Evolutionary conservation across 306 rosid species (phyloP).

Genomic region (Heteromeles arbutifolia): DNA sequence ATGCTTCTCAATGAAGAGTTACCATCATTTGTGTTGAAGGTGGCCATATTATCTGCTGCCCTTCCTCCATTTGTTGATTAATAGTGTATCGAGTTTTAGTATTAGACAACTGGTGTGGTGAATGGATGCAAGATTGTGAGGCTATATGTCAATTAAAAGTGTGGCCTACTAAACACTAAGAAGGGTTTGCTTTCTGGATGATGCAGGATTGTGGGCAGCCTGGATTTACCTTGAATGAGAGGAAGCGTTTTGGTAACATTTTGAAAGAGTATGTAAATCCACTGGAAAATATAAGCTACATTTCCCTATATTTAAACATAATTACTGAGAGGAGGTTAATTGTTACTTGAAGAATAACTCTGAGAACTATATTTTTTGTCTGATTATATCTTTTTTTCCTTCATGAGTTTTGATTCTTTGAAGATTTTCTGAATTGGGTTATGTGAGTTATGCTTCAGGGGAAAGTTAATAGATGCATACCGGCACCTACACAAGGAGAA

Average conservation of each 20-base stretch:
- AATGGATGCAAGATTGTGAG: neutral
- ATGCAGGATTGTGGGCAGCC: conserved; percentile 95
- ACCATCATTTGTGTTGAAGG: neutral
- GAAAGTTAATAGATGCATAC: conserved; percentile 85
- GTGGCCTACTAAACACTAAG: neutral
- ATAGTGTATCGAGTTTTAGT: neutral
- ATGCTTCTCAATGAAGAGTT: neutral
- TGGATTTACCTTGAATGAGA: conserved; percentile 86
- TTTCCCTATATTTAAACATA: neutral
- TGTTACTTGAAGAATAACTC: neutral
- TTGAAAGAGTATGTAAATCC: conserved; percentile 66
- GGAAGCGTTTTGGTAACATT: conserved; percentile 72
- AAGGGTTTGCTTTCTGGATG: conserved; percentile 15
- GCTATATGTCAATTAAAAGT: neutral
- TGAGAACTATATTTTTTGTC: neutral
- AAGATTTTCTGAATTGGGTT: conserved; percentile 17
- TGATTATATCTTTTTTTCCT: neutral
- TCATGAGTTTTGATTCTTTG: neutral
- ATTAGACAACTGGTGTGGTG: neutral
- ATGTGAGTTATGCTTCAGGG: conserved; percentile 47
- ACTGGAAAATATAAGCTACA: neutral
- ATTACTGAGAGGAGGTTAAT: neutral
- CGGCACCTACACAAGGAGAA: conserved; percentile 75
- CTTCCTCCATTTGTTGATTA: neutral
- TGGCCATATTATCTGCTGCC: neutral